Conservation (phyloP, 768 basidiomycete genomes). For the Gloeostereum incarnatum region DNA sequence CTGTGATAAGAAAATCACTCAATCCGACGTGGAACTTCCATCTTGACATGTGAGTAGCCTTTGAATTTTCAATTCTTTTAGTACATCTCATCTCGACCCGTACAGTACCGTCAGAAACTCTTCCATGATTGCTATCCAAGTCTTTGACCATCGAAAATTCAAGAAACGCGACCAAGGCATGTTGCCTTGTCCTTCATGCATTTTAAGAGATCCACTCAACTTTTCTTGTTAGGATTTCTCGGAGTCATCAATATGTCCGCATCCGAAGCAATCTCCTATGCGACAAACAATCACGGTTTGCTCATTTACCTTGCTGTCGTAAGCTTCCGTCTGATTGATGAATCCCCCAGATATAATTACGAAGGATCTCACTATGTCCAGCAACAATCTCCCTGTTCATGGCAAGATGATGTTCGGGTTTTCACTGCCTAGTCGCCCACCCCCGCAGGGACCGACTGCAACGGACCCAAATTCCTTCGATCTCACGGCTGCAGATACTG, state of each 20-base stretch:
- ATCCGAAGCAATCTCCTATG: constrained; percentile 41
- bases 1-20: constrained; percentile 56
- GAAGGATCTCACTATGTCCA: constrained; percentile 63
- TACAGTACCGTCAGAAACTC: constrained; percentile 62
- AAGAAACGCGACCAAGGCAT: constrained; percentile 76
- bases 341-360: constrained; percentile 52
- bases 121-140: constrained; percentile 73
- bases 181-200: constrained; percentile 24
- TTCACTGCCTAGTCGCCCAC: constrained; percentile 27
- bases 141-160: constrained; percentile 88
- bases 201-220: constrained; percentile 9
- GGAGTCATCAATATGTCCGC: constrained; percentile 50
- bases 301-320: constrained; percentile 10
- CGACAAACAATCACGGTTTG: constrained; percentile 36
- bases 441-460: constrained; percentile 12
- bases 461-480: constrained; percentile 10
- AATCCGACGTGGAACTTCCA: constrained; percentile 79
- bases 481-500: constrained; percentile 7
- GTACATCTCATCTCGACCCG: no score
- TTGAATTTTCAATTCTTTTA: neutral
- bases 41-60: constrained; percentile 66
- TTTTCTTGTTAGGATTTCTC: constrained; percentile 52
- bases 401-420: constrained; percentile 72
- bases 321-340: constrained; percentile 10
- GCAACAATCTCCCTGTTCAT: constrained; percentile 71